Base-by-base conservation (phyloP, 495 filamentous ascomycete genomes). In the Hypoxylon perforatum region DNA sequence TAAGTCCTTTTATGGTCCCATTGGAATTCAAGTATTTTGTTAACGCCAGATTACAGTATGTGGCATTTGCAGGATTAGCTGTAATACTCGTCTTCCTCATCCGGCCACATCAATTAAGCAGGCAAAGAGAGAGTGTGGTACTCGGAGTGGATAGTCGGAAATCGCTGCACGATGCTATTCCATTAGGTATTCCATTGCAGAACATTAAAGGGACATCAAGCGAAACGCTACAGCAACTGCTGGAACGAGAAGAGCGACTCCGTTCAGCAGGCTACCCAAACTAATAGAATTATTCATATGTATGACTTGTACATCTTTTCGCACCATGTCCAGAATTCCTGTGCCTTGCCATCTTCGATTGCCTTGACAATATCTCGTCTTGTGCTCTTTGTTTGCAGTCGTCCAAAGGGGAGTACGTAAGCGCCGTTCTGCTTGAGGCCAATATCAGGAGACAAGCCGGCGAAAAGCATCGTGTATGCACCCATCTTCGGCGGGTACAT, bases 401-500 rank as follows among this genome's bases (percentile, higher is more conserved):
- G 12, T 18, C 56, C 56, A 33, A 33, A 59, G n/a, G 56, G 56
- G 19, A 19, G 19, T 6, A 59, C 22, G 23, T 59, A 59, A 8
- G 22, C 56, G 3, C 56, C 56, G 10, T 57, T 42, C 18, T 39
- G 22, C 11, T 73, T 23, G 6, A 30, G 5, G 11, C 64, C 73
- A 18, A 81, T 45, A n/a, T 77, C 61, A 1, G 75, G 75, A 0
- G 74, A 75, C 14, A 80, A 44, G 0, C 75, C 77, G 11, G 78
- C 78, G 61, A 75, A 81, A 9, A 81, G 60, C 66, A 78, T 73
- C 7, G 75, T 80, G 41, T 80, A 82, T 5, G 80, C 80, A 4
- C 78, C 79, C 51, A 71, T 72, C 14, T 71, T 67, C 0, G 76
- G 61, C 0, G 54, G 38, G 49, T 80, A 72, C 38, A 75, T 19